Base-by-base conservation (phyloP, 1,284 basidiomycete genomes). In the Apiotrichum domesticum region DNA sequence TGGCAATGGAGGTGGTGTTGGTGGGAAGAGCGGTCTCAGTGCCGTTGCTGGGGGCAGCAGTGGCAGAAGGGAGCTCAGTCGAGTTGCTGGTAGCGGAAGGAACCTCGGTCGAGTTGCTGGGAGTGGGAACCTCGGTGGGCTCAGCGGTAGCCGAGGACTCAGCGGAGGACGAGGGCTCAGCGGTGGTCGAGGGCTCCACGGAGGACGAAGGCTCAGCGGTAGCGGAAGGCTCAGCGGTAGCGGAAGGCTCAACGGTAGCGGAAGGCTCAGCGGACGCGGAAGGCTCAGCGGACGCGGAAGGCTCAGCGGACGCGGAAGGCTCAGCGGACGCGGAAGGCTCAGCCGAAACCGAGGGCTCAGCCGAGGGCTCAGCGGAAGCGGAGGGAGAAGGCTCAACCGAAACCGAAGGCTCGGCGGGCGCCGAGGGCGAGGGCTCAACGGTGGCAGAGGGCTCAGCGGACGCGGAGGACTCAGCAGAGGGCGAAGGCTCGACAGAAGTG, bases 181-280 rank as follows among this genome's bases (percentile, higher is more conserved):
- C 51, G 8, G 61, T 48, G 44, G 53, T 42, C 21, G 61, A 51
- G 21, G 57, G 46, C 43, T 55, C 55, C 11, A 35, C 42, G 4
- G 51, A 43, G 11, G 53, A 29, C 29, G 56, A 33, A 13, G 37
- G 44, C n/a, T 53, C 15, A 21, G 47, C 46, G 14, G 53, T 43
- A 35, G 46, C 10, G 14, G 44, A 13, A 14, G 45, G 21, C 35
- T 46, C 45, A 40, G 51, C 14, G 43, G 37, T 15, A 7, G 37
- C 35, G 33, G 51, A 43, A 35, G 51, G 32, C 32, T 21, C 21
- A 21, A 45, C 10, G 37, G 33, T 5, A 42, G 32, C 7, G 35
- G 41, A 21, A 21, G 21, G 21, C 21, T 45, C 34, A 29, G 51
- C 44, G 6, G 44, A 40, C 44, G 21, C 51, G 4, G 51, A 42